Evolutionary conservation across 2,329 filamentous ascomycete species (phyloP).

Genomic region (Venturia aucupariae): DNA sequence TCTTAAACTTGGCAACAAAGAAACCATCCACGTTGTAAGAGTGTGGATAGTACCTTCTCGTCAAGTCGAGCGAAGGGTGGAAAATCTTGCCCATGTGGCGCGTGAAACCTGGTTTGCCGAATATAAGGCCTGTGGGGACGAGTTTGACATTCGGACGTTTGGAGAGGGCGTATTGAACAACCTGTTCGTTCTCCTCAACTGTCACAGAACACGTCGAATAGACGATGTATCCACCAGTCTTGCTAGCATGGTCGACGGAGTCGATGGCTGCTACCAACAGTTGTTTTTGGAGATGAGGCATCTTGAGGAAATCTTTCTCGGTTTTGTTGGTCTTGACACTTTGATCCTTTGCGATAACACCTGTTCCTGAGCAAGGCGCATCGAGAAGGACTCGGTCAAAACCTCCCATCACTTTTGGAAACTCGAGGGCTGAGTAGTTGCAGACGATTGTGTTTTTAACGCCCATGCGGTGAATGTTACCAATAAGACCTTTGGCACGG

Average conservation of each 20-base stretch:
- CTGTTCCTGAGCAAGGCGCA: slow-evolving; percentile 91
- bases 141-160: slow-evolving; percentile 90
- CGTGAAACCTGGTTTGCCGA: slow-evolving; percentile 88
- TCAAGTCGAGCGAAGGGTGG: slow-evolving; percentile 72
- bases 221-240: slow-evolving; percentile 89
- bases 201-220: slow-evolving; percentile 96
- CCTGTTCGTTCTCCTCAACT: slow-evolving; percentile 86
- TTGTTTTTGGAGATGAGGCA: slow-evolving; percentile 93
- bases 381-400: slow-evolving; percentile 93
- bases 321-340: slow-evolving; percentile 98
- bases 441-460: slow-evolving; percentile 91
- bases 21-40: slow-evolving; percentile 95
- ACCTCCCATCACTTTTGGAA: slow-evolving; percentile 87
- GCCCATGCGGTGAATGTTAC: slow-evolving; percentile 92
- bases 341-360: slow-evolving; percentile 94
- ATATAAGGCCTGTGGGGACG: slow-evolving; percentile 81
- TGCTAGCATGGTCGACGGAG: slow-evolving; percentile 81
- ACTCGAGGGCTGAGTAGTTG: slow-evolving; percentile 89
- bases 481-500: slow-evolving; percentile 92
- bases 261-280: slow-evolving; percentile 88
- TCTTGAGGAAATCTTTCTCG: slow-evolving; percentile 83
- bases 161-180: slow-evolving; percentile 85
- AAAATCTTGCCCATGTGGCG: slow-evolving; percentile 88
- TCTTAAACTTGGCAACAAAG: slow-evolving; percentile 97
- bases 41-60: slow-evolving; percentile 81